A percentile compares a stretch with the other conserved stretches of the same genome.
phyloP scores from a whole-genome alignment of 768 basidiomycete genomes.

The Xerocomus brunneocitrinus region DNA sequence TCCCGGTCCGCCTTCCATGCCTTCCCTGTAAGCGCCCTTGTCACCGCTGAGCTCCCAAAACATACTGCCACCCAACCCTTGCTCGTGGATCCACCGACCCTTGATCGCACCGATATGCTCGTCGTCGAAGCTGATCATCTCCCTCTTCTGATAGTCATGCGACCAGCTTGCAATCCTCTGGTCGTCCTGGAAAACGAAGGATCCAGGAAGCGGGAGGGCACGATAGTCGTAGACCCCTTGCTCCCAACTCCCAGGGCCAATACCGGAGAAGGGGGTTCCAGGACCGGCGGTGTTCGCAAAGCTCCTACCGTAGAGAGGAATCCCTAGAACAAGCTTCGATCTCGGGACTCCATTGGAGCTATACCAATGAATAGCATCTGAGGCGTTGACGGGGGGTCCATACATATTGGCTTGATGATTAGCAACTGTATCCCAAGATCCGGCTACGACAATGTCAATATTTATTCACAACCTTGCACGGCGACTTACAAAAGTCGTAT shows the following conservation, averaged over 20 bases:
- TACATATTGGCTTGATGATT: conserved; percentile 87
- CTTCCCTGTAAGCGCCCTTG: conserved; percentile 61
- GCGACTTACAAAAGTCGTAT: conserved; percentile 68
- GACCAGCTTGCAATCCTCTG: conserved; percentile 74
- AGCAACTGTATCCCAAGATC: conserved; percentile 67
- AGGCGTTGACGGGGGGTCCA: conserved; percentile 59
- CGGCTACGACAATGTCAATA: conserved; percentile 42
- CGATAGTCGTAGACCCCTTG: conserved; percentile 91
- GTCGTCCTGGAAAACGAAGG: conserved; percentile 62
- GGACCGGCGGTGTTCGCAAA: conserved; percentile 85
- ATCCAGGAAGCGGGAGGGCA: conserved; percentile 72
- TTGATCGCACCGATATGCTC: conserved; percentile 68
- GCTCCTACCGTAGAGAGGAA: conserved; percentile 91
- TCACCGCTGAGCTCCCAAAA: conserved; percentile 92
- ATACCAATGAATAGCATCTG: conserved; percentile 69
- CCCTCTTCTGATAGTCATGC: conserved; percentile 67
- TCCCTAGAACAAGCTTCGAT: conserved; percentile 81
- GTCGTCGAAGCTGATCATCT: conserved; percentile 82
- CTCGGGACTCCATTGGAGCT: conserved; percentile 63
- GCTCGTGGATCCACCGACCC: conserved; percentile 72
- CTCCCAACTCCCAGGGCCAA: conserved; percentile 91
- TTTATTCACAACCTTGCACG: background rate
- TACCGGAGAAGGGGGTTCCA: conserved; percentile 70
- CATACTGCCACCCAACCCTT: conserved; percentile 88
- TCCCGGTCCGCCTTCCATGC: conserved; percentile 69